phyloP scores from a whole-genome alignment of 495 filamentous ascomycete genomes.

The Hyaloscypha hepaticicola region DNA sequence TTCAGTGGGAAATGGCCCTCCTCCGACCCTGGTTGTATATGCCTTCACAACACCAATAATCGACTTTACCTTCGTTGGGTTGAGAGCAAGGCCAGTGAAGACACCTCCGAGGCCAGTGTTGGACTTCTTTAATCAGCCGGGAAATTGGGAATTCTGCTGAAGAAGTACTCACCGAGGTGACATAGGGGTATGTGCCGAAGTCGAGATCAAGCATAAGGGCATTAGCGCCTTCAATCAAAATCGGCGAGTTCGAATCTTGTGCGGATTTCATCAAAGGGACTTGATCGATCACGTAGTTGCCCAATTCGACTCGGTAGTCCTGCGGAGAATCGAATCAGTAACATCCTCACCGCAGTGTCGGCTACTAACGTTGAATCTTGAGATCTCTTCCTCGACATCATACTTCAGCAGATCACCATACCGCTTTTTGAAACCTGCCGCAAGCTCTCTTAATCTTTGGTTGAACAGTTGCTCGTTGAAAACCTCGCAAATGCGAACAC shows the following conservation, averaged over 20 bases:
- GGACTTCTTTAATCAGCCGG: neutral
- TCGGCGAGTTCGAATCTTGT: conserved; percentile 59
- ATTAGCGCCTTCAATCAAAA: conserved; percentile 85
- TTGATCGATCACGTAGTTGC: conserved; percentile 68
- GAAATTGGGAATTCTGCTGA: neutral
- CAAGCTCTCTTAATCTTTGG: conserved; percentile 65
- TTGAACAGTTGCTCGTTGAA: conserved; percentile 75
- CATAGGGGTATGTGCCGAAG: conserved; percentile 78
- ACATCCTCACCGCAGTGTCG: neutral
- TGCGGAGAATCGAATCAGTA: conserved; percentile 26
- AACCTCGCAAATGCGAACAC: conserved; percentile 51
- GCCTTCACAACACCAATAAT: conserved; percentile 90
- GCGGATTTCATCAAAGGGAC: conserved; percentile 55
- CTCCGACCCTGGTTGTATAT: conserved; percentile 64
- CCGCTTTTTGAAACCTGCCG: conserved; percentile 64
- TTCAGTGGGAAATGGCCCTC: conserved; percentile 84
- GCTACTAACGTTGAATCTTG: conserved; percentile 20
- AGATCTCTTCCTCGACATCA: conserved; percentile 78
- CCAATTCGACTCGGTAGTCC: conserved; percentile 67
- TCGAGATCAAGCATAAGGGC: conserved; percentile 59
- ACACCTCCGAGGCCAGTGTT: conserved; percentile 69
- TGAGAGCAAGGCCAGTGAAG: conserved; percentile 38
- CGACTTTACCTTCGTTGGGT: neutral
- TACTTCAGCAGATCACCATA: conserved; percentile 75
- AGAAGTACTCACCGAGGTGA: conserved; percentile 33